Evolutionary conservation across 2,329 filamentous ascomycete genomes (phyloP).

Genomic region (Colletotrichum endophyticum): DNA sequence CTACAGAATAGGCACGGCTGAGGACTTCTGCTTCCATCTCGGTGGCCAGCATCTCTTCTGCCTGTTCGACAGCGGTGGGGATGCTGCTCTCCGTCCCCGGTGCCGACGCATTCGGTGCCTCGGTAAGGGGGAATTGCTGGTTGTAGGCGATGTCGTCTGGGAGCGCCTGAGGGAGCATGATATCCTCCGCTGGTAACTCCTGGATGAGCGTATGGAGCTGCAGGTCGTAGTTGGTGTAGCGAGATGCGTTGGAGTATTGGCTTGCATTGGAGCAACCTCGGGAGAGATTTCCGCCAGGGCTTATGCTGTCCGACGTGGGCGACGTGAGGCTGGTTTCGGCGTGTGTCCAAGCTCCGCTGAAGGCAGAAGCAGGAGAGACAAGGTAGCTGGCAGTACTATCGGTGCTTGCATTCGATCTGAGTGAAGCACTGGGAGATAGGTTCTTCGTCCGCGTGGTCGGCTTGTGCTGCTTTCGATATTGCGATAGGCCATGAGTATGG

Average conservation of each 20-base stretch:
- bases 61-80: slow-evolving; percentile 33
- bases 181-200: slow-evolving; percentile 50
- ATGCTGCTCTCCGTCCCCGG: slow-evolving; percentile 41
- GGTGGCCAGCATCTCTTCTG: not conserved
- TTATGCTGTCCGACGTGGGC: slow-evolving; percentile 44
- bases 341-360: slow-evolving; percentile 45
- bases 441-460: slow-evolving; percentile 40
- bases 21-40: not conserved
- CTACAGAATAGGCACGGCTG: slow-evolving; percentile 29
- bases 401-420: slow-evolving; percentile 48
- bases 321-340: slow-evolving; percentile 50
- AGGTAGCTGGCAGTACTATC: slow-evolving; percentile 42
- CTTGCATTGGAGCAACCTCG: slow-evolving; percentile 25
- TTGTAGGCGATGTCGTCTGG: slow-evolving; percentile 34
- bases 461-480: slow-evolving; percentile 30
- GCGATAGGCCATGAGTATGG: slow-evolving; percentile 39
- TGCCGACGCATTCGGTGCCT: slow-evolving; percentile 35
- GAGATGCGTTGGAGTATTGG: slow-evolving; percentile 26
- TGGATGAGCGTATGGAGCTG: slow-evolving; percentile 34
- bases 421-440: slow-evolving; percentile 52
- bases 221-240: slow-evolving; percentile 22
- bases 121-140: slow-evolving; percentile 39
- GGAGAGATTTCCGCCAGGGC: slow-evolving; percentile 34
- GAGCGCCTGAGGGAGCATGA: slow-evolving; percentile 31
- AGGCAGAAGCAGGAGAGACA: slow-evolving; percentile 54